These are phyloP conservation scores for Elsinoe batatas DNA, from an alignment of 2,329 filamentous ascomycete genomes.

Conservation along the genomic window DNA sequence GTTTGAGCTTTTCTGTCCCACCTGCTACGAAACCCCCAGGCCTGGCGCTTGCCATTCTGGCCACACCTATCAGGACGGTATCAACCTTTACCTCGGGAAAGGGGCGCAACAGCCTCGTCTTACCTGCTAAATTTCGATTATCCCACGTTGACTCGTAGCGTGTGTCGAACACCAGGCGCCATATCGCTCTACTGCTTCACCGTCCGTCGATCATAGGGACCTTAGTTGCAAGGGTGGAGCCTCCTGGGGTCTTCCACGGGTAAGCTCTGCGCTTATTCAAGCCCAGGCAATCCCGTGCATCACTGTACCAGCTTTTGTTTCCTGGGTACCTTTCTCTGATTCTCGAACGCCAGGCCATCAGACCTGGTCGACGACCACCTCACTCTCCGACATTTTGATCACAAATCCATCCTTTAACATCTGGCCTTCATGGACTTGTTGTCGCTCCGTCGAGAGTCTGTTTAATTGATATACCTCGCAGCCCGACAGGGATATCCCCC, in stretches of 20 bases:
- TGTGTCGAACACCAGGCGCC: slow-evolving; percentile 1
- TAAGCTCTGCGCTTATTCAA: slow-evolving; percentile 14
- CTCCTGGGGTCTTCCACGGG: slow-evolving; percentile 10
- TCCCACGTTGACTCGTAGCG: slow-evolving; percentile 10
- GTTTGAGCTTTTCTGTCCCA: neutral
- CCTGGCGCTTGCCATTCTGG: neutral
- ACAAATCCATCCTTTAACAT: neutral
- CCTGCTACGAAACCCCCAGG: neutral
- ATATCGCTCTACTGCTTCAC: slow-evolving; percentile 10
- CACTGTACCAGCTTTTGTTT: slow-evolving; percentile 11
- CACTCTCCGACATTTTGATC: slow-evolving; percentile 10
- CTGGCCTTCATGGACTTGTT: slow-evolving; percentile 10
- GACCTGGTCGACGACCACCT: slow-evolving; percentile 4
- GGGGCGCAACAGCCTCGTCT: neutral
- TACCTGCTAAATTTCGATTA: neutral
- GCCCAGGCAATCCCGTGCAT: slow-evolving; percentile 10
- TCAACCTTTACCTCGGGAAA: neutral
- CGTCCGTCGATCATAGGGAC: slow-evolving; percentile 12
- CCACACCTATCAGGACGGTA: slow-evolving; percentile 9
- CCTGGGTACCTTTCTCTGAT: slow-evolving; percentile 2
- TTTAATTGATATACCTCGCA: neutral
- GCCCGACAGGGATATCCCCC: neutral
- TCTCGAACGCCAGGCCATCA: slow-evolving; percentile 9
- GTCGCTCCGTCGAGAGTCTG: neutral
- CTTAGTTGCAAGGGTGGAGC: slow-evolving; percentile 2